Conservation (phyloP, 495 filamentous ascomycete species). For the Pseudomonodictys pantanalensis region DNA sequence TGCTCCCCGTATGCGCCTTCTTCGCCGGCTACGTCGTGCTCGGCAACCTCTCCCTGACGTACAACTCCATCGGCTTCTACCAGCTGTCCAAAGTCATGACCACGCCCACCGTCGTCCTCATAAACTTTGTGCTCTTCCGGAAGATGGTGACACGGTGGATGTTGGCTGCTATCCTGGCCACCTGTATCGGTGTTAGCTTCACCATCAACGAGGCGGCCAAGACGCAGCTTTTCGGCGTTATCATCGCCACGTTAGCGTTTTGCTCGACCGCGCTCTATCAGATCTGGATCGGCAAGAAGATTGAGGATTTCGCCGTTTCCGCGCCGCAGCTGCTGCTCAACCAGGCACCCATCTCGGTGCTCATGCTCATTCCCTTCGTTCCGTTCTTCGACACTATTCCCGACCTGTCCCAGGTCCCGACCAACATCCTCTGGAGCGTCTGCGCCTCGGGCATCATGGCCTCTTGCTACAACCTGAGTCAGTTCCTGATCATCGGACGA, state of each 20-base stretch:
- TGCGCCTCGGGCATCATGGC: conserved; percentile 40
- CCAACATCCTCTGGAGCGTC: conserved; percentile 35
- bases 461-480: conserved; percentile 35
- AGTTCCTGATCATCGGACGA: conserved; percentile 37
- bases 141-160: conserved; percentile 40
- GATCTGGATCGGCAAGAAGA: conserved; percentile 46
- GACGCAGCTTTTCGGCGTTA: conserved; percentile 37
- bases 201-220: conserved; percentile 34
- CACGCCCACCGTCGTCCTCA: conserved; percentile 41
- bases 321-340: conserved; percentile 42
- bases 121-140: conserved; percentile 40
- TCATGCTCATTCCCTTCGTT: conserved; percentile 39
- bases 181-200: conserved; percentile 32
- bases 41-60: conserved; percentile 43
- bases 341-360: conserved; percentile 43
- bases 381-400: conserved; percentile 42
- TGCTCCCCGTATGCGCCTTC: conserved; percentile 43
- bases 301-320: conserved; percentile 41
- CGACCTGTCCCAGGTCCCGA: conserved; percentile 35
- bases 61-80: conserved; percentile 45
- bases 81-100: conserved; percentile 46
- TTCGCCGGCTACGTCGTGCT: conserved; percentile 44
- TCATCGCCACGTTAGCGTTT: conserved; percentile 41
- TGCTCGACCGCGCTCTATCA: conserved; percentile 43
- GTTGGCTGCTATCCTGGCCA: conserved; percentile 28